phyloP scores from a whole-genome alignment of 1,139 yeast genomes.

The Geotrichum fermentans region DNA sequence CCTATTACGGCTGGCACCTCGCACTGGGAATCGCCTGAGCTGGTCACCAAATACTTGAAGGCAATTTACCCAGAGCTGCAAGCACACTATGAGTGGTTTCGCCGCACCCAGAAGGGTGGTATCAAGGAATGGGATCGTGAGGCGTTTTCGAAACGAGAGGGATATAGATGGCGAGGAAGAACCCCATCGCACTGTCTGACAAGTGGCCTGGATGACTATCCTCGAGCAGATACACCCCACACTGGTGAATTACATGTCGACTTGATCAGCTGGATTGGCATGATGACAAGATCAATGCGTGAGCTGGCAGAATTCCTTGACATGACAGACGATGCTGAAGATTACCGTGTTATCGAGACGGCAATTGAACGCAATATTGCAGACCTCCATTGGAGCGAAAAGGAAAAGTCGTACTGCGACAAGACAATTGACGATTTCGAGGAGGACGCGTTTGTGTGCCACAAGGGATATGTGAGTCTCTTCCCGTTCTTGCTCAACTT shows the following conservation, averaged over 20 bases:
- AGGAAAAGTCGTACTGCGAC: constrained; percentile 74
- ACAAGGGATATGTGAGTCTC: constrained; percentile 79
- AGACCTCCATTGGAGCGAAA: constrained; percentile 72
- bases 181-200: constrained; percentile 82
- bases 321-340: constrained; percentile 50
- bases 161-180: constrained; percentile 91
- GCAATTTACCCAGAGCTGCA: constrained; percentile 71
- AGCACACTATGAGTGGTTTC: constrained; percentile 80
- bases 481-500: constrained; percentile 80
- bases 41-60: constrained; percentile 57
- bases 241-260: constrained; percentile 89
- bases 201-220: constrained; percentile 94
- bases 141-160: constrained; percentile 51
- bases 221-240: constrained; percentile 77
- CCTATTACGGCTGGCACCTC: constrained; percentile 39
- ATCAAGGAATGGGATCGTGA: constrained; percentile 67
- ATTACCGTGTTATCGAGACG: constrained; percentile 50
- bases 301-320: constrained; percentile 65
- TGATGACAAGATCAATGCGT: constrained; percentile 79
- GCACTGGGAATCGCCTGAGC: constrained; percentile 56
- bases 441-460: constrained; percentile 64
- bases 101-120: constrained; percentile 73
- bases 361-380: constrained; percentile 62
- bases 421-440: constrained; percentile 69
- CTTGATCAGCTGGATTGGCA: constrained; percentile 86